phyloP scores from a whole-genome alignment of 1,139 yeast species.

The Zygoascus sp. region DNA sequence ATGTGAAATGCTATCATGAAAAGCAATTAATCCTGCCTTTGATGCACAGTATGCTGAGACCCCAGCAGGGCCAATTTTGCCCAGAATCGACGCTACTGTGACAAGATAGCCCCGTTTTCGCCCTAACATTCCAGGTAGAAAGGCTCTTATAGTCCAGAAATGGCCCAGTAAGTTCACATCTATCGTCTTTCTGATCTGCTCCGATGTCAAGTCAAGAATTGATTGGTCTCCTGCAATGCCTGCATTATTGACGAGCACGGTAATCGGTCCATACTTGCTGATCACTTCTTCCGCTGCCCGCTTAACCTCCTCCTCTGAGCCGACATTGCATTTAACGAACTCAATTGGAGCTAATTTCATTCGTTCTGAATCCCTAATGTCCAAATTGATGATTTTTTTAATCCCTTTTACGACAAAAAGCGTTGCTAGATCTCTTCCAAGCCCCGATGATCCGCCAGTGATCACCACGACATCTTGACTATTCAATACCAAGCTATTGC shows the following conservation, averaged over 20 bases:
- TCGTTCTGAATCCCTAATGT: constrained; percentile 33
- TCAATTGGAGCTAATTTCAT: constrained; percentile 27
- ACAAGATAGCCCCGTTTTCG: constrained; percentile 48
- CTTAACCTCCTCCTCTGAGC: constrained; percentile 36
- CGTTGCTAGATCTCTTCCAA: constrained; percentile 48
- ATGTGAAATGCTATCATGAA: constrained; percentile 73
- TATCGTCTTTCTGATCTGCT: constrained; percentile 36
- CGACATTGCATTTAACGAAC: constrained; percentile 49
- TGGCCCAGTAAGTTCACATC: constrained; percentile 57
- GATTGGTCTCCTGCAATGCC: constrained; percentile 50
- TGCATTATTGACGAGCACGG: constrained; percentile 68
- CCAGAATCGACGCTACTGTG: constrained; percentile 57
- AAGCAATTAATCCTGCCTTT: constrained; percentile 72
- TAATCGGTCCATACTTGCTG: constrained; percentile 36
- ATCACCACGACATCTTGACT: constrained; percentile 41
- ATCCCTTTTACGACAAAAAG: constrained; percentile 36
- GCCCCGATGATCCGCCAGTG: constrained; percentile 64
- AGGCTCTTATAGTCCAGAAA: constrained; percentile 45
- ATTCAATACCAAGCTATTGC: constrained; percentile 16
- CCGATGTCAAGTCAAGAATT: constrained; percentile 38
- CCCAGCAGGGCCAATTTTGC: constrained; percentile 64
- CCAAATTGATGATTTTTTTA: constrained; percentile 44
- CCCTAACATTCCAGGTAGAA: constrained; percentile 36
- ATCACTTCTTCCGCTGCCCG: constrained; percentile 35
- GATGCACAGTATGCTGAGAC: constrained; percentile 76